Evolutionary conservation across 2,329 filamentous ascomycete genomes (phyloP).

Genomic region (Catunica adiposa): DNA sequence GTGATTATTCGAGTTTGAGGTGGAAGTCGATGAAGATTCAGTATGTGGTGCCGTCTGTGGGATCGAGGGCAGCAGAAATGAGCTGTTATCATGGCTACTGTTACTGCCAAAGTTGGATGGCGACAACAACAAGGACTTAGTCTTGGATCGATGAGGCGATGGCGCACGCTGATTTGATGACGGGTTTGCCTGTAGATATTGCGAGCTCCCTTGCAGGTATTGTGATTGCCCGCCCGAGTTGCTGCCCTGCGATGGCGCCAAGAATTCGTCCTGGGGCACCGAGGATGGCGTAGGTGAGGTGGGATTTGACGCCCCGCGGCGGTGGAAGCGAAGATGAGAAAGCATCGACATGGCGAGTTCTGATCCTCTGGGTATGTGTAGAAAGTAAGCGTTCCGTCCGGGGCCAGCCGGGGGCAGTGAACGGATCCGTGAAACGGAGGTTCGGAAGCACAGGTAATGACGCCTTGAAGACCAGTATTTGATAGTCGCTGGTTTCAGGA

Average conservation of each 20-base stretch:
- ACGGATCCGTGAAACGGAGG: not conserved
- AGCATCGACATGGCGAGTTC: conserved; percentile 24
- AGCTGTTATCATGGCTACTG: conserved; percentile 13
- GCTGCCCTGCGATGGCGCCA: conserved; percentile 1
- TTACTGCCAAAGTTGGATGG: conserved; percentile 17
- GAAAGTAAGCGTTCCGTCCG: too few species aligned
- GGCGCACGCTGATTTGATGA: conserved; percentile 5
- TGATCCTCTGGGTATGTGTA: too few species aligned
- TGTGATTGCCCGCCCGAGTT: not conserved
- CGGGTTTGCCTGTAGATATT: conserved; percentile 10
- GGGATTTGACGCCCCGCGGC: conserved; percentile 39
- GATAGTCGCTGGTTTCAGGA: too few species aligned
- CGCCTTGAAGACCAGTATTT: too few species aligned
- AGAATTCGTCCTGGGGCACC: conserved; percentile 1
- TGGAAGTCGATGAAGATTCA: conserved; percentile 4
- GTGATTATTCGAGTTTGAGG: conserved; percentile 16
- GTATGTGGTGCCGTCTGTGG: conserved; percentile 10
- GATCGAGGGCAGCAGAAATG: conserved; percentile 16
- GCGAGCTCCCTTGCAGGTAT: conserved; percentile 4
- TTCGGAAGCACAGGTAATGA: not conserved
- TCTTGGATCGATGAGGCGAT: conserved; percentile 12
- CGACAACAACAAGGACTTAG: conserved; percentile 12
- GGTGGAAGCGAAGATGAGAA: conserved; percentile 41
- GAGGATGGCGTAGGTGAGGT: conserved; percentile 31
- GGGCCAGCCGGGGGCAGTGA: too few species aligned